phyloP scores from a whole-genome alignment of 2,329 filamentous ascomycete genomes.

The Hymenoscyphus linearis region DNA sequence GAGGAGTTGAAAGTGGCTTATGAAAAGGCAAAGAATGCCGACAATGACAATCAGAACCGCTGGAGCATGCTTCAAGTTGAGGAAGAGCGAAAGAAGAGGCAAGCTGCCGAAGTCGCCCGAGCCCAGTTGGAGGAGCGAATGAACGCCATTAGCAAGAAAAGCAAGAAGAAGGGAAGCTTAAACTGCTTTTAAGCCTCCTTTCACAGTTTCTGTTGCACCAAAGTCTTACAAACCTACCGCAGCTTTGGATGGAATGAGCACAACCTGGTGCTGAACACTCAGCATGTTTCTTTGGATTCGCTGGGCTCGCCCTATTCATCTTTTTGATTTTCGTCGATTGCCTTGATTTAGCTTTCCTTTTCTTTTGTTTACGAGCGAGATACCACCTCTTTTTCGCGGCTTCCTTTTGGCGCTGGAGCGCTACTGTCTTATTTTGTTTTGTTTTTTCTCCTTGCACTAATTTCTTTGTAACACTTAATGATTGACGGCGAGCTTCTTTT shows the following conservation, averaged over 20 bases:
- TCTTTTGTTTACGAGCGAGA: constrained; percentile 1
- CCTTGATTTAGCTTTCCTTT: background rate
- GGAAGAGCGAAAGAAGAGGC: constrained; percentile 88
- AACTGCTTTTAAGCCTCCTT: constrained; percentile 68
- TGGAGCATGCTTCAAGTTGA: constrained; percentile 86
- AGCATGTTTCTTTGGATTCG: constrained; percentile 2
- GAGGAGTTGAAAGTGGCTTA: constrained; percentile 47
- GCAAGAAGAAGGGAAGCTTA: constrained; percentile 78
- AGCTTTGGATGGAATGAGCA: background rate
- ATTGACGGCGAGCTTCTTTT: background rate
- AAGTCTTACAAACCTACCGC: constrained; percentile 1
- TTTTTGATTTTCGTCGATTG: background rate
- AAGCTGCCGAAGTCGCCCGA: constrained; percentile 82
- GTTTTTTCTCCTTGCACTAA: background rate
- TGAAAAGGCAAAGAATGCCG: constrained; percentile 36
- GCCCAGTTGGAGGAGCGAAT: constrained; percentile 92
- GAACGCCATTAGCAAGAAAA: constrained; percentile 80
- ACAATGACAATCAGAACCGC: constrained; percentile 38
- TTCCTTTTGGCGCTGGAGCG: background rate
- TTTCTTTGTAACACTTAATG: background rate
- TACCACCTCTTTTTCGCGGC: background rate
- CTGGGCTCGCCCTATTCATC: background rate
- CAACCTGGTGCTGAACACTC: constrained; percentile 9
- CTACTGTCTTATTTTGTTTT: background rate
- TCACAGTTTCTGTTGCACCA: background rate